These are phyloP conservation scores for Pseudogymnoascus sp. DNA, from an alignment of 2,329 filamentous ascomycete genomes.

Conservation along the genomic window DNA sequence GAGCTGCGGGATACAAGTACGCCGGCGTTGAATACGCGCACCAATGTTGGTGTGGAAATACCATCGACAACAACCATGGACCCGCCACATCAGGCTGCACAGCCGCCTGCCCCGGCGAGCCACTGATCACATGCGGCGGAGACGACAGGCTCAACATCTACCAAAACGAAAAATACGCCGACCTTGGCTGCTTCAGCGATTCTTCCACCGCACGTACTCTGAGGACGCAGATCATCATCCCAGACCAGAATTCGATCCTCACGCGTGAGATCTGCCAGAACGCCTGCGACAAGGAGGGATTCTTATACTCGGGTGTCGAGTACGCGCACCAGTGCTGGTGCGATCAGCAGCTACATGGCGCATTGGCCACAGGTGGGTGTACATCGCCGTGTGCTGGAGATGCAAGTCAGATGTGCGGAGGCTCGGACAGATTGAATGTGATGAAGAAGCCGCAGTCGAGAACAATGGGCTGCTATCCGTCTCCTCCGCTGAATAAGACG, in stretches of 20 bases:
- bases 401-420: background rate
- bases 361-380: background rate
- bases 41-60: background rate
- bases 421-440: background rate
- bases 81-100: slow-evolving; percentile 9
- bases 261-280: background rate
- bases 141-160: slow-evolving; percentile 13
- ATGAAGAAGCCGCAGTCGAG: background rate
- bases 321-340: slow-evolving; percentile 4
- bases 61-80: background rate
- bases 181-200: background rate
- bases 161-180: slow-evolving; percentile 4
- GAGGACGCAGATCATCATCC: background rate
- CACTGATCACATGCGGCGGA: slow-evolving; percentile 12
- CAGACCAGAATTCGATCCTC: background rate
- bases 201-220: background rate
- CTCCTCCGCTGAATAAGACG: background rate
- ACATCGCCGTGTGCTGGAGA: background rate
- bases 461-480: background rate
- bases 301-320: background rate
- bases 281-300: background rate
- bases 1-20: background rate
- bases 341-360: background rate
- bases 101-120: slow-evolving; percentile 12
- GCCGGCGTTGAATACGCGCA: background rate